A percentile compares a stretch with the other conserved stretches of the same genome.
These are phyloP conservation scores for Sarocladium brachiariae DNA, from an alignment of 2,329 filamentous ascomycete species.

Conservation along the genomic window DNA sequence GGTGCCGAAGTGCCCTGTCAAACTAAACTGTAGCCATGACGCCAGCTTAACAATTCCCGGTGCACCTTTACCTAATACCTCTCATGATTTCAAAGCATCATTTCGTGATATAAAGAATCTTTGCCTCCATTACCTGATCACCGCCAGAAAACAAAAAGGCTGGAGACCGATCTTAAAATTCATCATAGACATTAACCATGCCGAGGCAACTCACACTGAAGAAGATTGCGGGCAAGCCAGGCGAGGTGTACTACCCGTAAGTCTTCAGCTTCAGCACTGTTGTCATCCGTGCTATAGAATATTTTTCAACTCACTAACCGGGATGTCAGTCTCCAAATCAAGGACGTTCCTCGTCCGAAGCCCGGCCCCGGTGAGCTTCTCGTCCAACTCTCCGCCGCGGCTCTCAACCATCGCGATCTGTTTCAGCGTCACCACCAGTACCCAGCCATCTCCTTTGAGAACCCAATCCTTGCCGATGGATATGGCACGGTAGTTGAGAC, in stretches of 20 bases:
- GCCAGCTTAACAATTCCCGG: too few relatives aligned
- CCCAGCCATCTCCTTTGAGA: conserved; percentile 71
- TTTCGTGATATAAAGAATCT: not conserved
- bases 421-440: conserved; percentile 93
- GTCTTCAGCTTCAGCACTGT: conserved; percentile 15
- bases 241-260: conserved; percentile 79
- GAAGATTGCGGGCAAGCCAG: conserved; percentile 70
- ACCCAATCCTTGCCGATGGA: conserved; percentile 77
- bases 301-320: too few relatives aligned
- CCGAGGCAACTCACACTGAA: conserved; percentile 55
- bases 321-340: conserved; percentile 54
- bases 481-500: conserved; percentile 63
- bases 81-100: conserved; percentile 3
- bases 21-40: too few relatives aligned
- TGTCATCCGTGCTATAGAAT: not conserved
- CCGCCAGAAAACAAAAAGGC: too few relatives aligned
- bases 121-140: not conserved
- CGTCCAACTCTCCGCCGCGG: conserved; percentile 68
- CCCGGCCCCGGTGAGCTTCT: conserved; percentile 64
- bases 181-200: too few relatives aligned
- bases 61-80: too few relatives aligned
- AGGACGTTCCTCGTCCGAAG: conserved; percentile 53
- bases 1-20: too few relatives aligned
- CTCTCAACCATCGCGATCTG: conserved; percentile 91
- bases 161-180: too few relatives aligned